Evolutionary conservation across 1,284 basidiomycete species (phyloP), one percentile per base, ranked within the genome.

Genomic region (Marasmius sp.): DNA sequence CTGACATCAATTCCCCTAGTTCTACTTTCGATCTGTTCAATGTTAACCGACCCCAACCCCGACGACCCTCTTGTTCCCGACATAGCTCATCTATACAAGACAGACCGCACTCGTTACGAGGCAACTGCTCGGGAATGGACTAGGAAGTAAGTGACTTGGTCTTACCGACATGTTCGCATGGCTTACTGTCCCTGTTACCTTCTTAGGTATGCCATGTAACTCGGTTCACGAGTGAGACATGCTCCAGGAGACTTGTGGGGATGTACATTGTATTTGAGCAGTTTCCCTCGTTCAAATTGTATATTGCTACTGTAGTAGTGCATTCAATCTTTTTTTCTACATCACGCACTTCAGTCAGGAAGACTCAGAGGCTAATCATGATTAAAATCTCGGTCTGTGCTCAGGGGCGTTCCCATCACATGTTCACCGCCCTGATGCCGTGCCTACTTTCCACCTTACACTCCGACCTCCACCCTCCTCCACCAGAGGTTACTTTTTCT

Each of bases 41-140:
- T 97, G 92, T 80, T 98, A 71, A 97, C 94, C 54, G 96, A 98
- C 76, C 95, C 95, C 68, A 98, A 97, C 80, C 95, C 95, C 60
- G 95, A 97, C 76, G 95, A 98, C 74, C 95, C 81, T 5, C 79
- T 91, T 74, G 88, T 91, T 52, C 89, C 90, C 58, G 88, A 91
- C 66, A 91, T 92, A 66, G 89, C 94, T 41, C 89, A 96, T 79
- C 79, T 95, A 68, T 98, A 97, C 88, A 97, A 97, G 92, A 96
- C 93, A 53, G 94, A 97, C 77, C 88, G 94, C 70, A 81, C 92
- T 67, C 88, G 94, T 71, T 97, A 97, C 76, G 95, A 97, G 78
- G 91, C 93, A 65, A 97, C 94, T 36, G 95, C 95, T 50, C 85
- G 94, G 80, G 95, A 97, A 83, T 97, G 95, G 95, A 95, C 95